phyloP scores from a whole-genome alignment of 345 rosid species.

The Brassica cretica region DNA sequence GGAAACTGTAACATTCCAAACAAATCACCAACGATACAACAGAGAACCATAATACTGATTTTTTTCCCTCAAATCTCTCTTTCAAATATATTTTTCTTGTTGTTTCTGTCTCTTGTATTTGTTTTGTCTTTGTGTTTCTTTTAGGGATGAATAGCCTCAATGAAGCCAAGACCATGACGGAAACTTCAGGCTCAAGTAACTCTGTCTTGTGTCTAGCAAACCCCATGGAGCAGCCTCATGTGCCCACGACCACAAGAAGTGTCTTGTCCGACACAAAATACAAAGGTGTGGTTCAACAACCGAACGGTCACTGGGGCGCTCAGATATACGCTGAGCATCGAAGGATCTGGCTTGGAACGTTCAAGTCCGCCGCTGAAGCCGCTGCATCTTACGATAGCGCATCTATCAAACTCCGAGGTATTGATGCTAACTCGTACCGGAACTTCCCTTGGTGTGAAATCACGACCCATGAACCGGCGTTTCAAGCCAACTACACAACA shows the following conservation, averaged over 20 bases:
- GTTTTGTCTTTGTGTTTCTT: not conserved
- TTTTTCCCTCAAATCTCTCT: slow-evolving; percentile 1
- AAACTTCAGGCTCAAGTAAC: slow-evolving; percentile 30
- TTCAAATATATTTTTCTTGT: not conserved
- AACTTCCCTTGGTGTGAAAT: slow-evolving; percentile 56
- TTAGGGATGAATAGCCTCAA: slow-evolving; percentile 33
- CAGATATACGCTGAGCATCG: slow-evolving; percentile 60
- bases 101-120: not conserved
- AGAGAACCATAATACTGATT: slow-evolving; percentile 24
- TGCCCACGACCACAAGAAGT: not conserved
- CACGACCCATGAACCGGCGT: slow-evolving; percentile 50
- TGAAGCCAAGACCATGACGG: slow-evolving; percentile 27
- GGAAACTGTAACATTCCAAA: slow-evolving; percentile 1
- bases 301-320: slow-evolving; percentile 67
- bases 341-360: slow-evolving; percentile 74
- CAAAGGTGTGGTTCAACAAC: slow-evolving; percentile 62
- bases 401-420: slow-evolving; percentile 47
- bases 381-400: slow-evolving; percentile 73
- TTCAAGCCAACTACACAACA: slow-evolving; percentile 41
- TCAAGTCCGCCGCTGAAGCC: slow-evolving; percentile 57
- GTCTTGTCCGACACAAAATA: slow-evolving; percentile 33
- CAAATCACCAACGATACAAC: not conserved
- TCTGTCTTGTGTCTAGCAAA: slow-evolving; percentile 3
- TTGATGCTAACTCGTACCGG: slow-evolving; percentile 50
- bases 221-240: not conserved